Base-by-base conservation (phyloP, 2,329 filamentous ascomycete species). In the Claviceps africana region DNA sequence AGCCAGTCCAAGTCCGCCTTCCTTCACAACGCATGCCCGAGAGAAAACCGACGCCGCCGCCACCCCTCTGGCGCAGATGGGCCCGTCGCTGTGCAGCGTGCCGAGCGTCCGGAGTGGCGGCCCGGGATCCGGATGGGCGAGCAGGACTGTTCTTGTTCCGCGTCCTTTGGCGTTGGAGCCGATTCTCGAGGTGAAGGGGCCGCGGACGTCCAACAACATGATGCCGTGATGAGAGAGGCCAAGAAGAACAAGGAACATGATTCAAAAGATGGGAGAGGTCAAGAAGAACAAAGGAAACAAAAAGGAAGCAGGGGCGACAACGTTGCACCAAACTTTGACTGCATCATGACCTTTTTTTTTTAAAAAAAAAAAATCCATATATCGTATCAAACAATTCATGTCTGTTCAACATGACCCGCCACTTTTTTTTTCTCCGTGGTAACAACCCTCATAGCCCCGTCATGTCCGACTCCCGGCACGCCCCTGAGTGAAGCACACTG, bases 401-500 rank as follows among this genome's bases (percentile, higher is more conserved):
- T n/a, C n/a, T n/a, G n/a, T n/a, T n/a, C n/a, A n/a, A n/a, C n/a
- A n/a, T n/a, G n/a, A n/a, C n/a, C n/a, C n/a, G n/a, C n/a, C n/a
- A n/a, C n/a, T n/a, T n/a, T n/a, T n/a, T n/a, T n/a, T 25, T 33
- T 47, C 10, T 2, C n/a, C 30, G 15, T 31, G 10, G 13, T 19
- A 25, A 13, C 45, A 37, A 28, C 4, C 11, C 17, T 47, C 30
- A 47, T 10, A 35, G 11, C 2, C 53, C 50, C 45, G 45, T 30
- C 42, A 28, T 49, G 4, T 54, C 53, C 19, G 47, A 48, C n/a
- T 45, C 37, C 1, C 6, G 40, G 40, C 53, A 54, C 17, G 53
- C 13, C 5, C 53, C 53, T 11, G n/a, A 3, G 39, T 57, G 50
- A 25, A 57, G 42, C 15, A 54, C 48, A 19, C 22, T 55, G 19